Percentiles rank a stretch among this genome's conserved stretches.
Conservation (phyloP, 1,139 yeast species). For the Taphrina wiesneri region DNA sequence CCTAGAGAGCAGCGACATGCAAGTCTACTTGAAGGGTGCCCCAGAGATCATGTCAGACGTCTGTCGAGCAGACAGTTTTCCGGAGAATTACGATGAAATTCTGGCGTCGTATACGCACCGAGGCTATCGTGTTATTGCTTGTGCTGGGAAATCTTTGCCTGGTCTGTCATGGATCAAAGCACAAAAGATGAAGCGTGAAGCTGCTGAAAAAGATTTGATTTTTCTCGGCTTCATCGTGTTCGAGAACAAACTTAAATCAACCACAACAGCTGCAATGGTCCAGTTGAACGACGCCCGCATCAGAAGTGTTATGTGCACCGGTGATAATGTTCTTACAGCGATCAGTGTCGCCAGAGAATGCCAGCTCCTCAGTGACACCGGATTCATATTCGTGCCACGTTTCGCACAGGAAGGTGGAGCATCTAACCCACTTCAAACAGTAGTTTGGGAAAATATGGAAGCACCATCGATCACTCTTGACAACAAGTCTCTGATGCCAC, state of each 20-base stretch:
- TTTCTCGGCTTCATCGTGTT: conserved; percentile 88
- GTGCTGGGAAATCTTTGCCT: conserved; percentile 66
- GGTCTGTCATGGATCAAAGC: conserved; percentile 50
- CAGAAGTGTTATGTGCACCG: conserved; percentile 94
- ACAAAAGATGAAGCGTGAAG: conserved; percentile 56
- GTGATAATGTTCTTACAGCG: conserved; percentile 92
- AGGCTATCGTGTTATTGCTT: conserved; percentile 93
- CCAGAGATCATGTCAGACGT: conserved; percentile 90
- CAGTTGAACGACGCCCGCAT: conserved; percentile 66
- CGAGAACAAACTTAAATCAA: conserved; percentile 79
- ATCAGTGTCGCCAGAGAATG: conserved; percentile 89
- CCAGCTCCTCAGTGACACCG: conserved; percentile 55
- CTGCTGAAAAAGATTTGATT: conserved; percentile 64
- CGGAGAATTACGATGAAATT: conserved; percentile 69
- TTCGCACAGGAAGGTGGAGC: conserved; percentile 46
- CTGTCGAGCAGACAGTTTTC: conserved; percentile 69
- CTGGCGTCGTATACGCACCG: conserved; percentile 83
- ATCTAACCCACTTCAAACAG: conserved; percentile 18
- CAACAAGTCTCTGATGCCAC: conserved; percentile 60
- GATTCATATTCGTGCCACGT: conserved; percentile 67
- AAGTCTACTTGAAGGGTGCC: conserved; percentile 86
- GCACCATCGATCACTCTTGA: conserved; percentile 53
- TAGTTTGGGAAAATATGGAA: conserved; percentile 49
- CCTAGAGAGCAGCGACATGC: conserved; percentile 43
- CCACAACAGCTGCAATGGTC: conserved; percentile 63